Evolutionary conservation across 2,329 filamentous ascomycete genomes (phyloP).

Genomic region (Alternaria dauci): DNA sequence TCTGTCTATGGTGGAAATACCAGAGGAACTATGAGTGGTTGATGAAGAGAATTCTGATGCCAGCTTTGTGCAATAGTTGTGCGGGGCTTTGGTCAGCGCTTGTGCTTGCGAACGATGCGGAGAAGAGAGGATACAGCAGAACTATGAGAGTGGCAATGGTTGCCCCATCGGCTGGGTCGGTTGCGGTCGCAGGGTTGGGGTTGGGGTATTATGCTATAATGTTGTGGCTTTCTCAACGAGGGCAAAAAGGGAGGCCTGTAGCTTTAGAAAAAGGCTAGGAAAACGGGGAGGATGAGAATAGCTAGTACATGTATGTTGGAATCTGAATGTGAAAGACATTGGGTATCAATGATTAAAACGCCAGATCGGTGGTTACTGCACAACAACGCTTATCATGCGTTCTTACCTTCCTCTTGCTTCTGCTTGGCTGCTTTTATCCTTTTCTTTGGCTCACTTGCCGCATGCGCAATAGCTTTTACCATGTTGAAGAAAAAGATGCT

Average conservation of each 20-base stretch:
- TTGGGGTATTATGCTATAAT: slow-evolving; percentile 50
- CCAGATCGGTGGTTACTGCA: neutral
- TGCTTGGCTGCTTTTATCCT: slow-evolving; percentile 25
- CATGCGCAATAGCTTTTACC: slow-evolving; percentile 45
- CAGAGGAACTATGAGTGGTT: slow-evolving; percentile 64
- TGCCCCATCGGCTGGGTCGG: slow-evolving; percentile 31
- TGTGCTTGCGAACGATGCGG: slow-evolving; percentile 60
- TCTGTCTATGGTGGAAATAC: slow-evolving; percentile 57
- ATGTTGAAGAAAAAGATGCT: slow-evolving; percentile 49
- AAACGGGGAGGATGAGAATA: slow-evolving; percentile 8
- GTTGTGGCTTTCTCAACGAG: slow-evolving; percentile 43
- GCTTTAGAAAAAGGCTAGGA: slow-evolving; percentile 22
- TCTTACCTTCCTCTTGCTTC: slow-evolving; percentile 3
- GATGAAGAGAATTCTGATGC: slow-evolving; percentile 61
- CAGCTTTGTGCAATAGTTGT: slow-evolving; percentile 55
- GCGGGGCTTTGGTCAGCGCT: slow-evolving; percentile 62
- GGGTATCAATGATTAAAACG: neutral
- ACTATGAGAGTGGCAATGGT: slow-evolving; percentile 55
- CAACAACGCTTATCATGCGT: neutral
- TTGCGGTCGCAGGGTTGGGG: slow-evolving; percentile 4
- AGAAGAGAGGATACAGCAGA: slow-evolving; percentile 51
- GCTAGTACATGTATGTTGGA: neutral
- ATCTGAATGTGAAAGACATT: neutral
- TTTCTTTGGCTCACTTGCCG: slow-evolving; percentile 48
- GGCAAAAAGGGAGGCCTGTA: slow-evolving; percentile 43